These are phyloP conservation scores for Eucalyptus urophylla DNA, from an alignment of 345 rosid species.

Conservation along the genomic window DNA sequence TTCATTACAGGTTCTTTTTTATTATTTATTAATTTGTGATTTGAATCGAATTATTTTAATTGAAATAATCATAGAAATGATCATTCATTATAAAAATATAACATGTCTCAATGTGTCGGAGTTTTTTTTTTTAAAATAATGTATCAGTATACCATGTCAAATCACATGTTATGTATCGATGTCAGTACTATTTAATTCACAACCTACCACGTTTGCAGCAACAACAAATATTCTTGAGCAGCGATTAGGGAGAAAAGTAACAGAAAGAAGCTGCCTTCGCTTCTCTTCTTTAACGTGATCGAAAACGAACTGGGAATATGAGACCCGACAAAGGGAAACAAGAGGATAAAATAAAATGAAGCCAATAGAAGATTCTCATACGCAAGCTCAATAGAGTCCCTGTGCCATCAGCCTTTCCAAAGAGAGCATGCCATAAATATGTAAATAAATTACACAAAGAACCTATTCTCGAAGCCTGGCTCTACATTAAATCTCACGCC, in stretches of 20 bases:
- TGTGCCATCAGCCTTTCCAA: neutral
- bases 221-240: neutral
- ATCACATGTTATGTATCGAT: no score
- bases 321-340: neutral
- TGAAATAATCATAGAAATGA: no score
- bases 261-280: neutral
- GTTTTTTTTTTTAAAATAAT: no score
- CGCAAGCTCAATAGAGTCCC: neutral
- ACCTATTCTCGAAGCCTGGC: neutral
- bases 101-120: fast-evolving
- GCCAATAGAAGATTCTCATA: neutral
- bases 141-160: fast-evolving
- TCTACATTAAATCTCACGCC: neutral
- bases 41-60: no score
- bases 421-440: neutral
- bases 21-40: no score
- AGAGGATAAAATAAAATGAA: no score
- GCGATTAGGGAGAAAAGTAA: neutral
- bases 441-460: neutral
- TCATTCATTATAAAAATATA: no score
- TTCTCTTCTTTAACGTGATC: neutral
- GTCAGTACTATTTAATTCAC: neutral
- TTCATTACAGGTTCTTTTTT: no score
- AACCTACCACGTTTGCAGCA: neutral
- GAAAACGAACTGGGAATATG: neutral